Conservation (phyloP, 1,284 basidiomycete species). For the Cutaneotrichosporon dermatis region DNA sequence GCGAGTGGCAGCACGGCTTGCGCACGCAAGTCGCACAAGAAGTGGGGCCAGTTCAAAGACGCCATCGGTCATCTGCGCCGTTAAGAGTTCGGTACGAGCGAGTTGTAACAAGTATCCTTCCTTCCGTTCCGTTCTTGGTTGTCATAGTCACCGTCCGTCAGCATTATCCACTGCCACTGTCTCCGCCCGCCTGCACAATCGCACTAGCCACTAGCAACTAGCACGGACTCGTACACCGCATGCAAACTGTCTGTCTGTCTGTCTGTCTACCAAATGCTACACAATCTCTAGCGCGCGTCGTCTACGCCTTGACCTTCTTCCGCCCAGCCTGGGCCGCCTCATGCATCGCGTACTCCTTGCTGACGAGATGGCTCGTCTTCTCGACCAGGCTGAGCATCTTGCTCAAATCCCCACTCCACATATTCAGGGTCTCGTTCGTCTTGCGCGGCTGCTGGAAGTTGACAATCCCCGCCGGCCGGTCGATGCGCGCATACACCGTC, state of each 20-base stretch:
- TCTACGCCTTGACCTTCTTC: slow-evolving; percentile 36
- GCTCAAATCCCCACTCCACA: slow-evolving; percentile 93
- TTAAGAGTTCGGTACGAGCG: not conserved
- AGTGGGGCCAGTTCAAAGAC: slow-evolving; percentile 24
- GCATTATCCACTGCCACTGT: not conserved
- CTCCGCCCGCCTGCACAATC: too few species aligned
- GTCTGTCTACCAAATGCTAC: slow-evolving; percentile 3
- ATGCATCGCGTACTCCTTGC: slow-evolving; percentile 51
- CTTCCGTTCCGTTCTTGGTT: not conserved
- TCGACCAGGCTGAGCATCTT: slow-evolving; percentile 60
- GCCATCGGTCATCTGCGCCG: slow-evolving; percentile 18
- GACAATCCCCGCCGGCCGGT: slow-evolving; percentile 84
- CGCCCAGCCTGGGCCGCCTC: slow-evolving; percentile 37
- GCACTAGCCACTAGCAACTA: not conserved
- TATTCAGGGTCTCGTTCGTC: slow-evolving; percentile 88
- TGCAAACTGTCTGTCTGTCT: slow-evolving; percentile 1
- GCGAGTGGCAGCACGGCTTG: not conserved
- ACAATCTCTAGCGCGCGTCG: not conserved
- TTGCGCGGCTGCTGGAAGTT: slow-evolving; percentile 71
- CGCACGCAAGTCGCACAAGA: not conserved
- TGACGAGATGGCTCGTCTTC: slow-evolving; percentile 54
- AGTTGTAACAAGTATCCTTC: not conserved
- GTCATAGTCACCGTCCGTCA: not conserved
- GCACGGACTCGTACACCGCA: slow-evolving; percentile 2
- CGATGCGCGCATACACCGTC: slow-evolving; percentile 88